Base-by-base conservation (phyloP, 257 asterid species). In the Nicotiana paniculata region DNA sequence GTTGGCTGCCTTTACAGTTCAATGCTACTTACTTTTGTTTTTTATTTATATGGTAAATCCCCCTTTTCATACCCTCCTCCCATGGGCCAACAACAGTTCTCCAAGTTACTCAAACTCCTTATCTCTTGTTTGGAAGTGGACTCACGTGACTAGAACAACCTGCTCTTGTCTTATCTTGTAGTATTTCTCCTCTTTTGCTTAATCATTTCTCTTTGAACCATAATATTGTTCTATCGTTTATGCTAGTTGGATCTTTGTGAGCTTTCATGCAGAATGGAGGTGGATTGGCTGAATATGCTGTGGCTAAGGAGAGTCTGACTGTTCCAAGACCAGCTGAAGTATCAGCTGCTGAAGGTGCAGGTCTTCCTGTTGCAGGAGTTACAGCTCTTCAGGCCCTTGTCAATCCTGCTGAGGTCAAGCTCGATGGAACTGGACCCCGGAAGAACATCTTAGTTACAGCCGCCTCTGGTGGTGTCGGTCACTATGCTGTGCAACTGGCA, bases 381-480 rank as follows among this genome's bases (percentile, higher is more conserved):
- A 89, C 94, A 1, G 97, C 97, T 26, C 85, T 77, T 83, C 76
- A 62, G 76, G 90, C 96, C 32, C 89, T 94, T 66, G 91, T 89
- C 32, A 81, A 68, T 65, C 5, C 48, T 2, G 89, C 89, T 4
- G 92, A 88, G 6, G 81, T 93, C 18, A 87, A 86, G 16, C 93
- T 93, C 39, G 88, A 88, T 26, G 88, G 84, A 18, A 82, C 70
- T 2, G 90, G 89, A 0, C 88, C 91, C 0, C 84, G 32, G 4
- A 92, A 89, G 64, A 92, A 94, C 86, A 77, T 92, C 30, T 92
- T 93, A n/a, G 54, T 91, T 18, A 92, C 97, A 0, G 95, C 93
- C 3, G 95, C 95, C 18, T 91, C 97, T 0, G 97, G 98, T 11
- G 97, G 97, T 0, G 98, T 91, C 0, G 97, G 98, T 46, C 97